These are phyloP conservation scores for Cucurbitaria berberidis DNA, from an alignment of 2,329 filamentous ascomycete species.

Conservation along the genomic window DNA sequence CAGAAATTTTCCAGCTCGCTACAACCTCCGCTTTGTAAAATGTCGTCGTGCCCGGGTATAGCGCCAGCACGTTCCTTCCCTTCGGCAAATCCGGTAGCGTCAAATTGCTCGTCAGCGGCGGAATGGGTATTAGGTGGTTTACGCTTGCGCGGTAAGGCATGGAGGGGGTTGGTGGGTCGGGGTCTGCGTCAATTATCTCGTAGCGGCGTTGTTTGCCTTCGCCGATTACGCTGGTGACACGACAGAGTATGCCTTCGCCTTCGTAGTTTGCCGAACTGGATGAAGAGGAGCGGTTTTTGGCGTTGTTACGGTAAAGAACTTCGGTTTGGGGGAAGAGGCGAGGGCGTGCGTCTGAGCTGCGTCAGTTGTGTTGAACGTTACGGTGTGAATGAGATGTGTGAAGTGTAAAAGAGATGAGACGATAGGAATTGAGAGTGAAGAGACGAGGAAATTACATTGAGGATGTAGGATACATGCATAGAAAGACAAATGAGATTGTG, in stretches of 20 bases:
- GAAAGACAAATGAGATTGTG: slow-evolving; percentile 21
- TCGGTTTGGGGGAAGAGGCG: slow-evolving; percentile 53
- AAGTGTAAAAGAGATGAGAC: slow-evolving; percentile 1
- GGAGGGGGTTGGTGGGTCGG: slow-evolving; percentile 47
- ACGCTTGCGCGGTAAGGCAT: slow-evolving; percentile 55
- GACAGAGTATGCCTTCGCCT: slow-evolving; percentile 60
- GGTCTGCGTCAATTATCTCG: slow-evolving; percentile 59
- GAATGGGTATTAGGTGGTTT: slow-evolving; percentile 54
- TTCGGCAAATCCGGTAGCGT: slow-evolving; percentile 51
- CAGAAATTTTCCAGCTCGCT: slow-evolving; percentile 46
- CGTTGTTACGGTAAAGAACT: slow-evolving; percentile 59
- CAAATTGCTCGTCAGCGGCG: slow-evolving; percentile 49
- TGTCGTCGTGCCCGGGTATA: slow-evolving; percentile 60
- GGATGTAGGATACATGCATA: slow-evolving; percentile 3
- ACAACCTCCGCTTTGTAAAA: slow-evolving; percentile 61
- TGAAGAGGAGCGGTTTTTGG: slow-evolving; percentile 45
- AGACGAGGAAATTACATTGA: background rate
- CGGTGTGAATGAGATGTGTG: background rate
- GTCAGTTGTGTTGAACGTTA: background rate
- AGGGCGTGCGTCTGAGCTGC: slow-evolving; percentile 25
- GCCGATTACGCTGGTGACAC: slow-evolving; percentile 59
- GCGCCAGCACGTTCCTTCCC: slow-evolving; percentile 54
- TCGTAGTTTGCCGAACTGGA: slow-evolving; percentile 41
- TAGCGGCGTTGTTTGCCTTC: slow-evolving; percentile 61
- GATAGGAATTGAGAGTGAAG: background rate